A percentile compares a stretch with the other conserved stretches of the same genome.
Conservation (phyloP, 306 rosid species). For the Casuarina cunninghamiana region DNA sequence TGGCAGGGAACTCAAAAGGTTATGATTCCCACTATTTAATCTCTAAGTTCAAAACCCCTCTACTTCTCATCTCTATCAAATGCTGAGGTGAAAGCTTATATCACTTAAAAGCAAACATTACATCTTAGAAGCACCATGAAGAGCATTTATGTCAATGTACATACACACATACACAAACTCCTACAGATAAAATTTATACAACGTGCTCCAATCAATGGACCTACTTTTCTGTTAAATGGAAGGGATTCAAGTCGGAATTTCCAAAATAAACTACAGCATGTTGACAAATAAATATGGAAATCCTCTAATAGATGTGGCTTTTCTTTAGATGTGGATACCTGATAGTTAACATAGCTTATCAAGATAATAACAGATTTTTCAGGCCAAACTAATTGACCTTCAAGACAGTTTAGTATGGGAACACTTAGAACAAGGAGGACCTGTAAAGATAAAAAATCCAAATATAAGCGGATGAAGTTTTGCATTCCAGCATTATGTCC, state of each 20-base stretch:
- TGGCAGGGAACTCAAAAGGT: background rate
- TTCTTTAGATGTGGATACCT: background rate
- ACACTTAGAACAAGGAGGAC: background rate
- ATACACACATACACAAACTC: too few species aligned
- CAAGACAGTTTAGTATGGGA: background rate
- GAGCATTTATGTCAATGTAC: background rate
- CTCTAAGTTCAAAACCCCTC: background rate
- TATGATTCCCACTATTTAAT: background rate
- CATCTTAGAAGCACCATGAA: background rate
- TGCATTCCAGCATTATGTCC: constrained; percentile 12
- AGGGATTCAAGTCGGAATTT: too few species aligned
- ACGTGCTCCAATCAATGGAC: too few species aligned
- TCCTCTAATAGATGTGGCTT: background rate
- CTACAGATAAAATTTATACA: too few species aligned
- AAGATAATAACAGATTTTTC: background rate
- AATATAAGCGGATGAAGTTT: background rate
- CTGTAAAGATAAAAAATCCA: background rate
- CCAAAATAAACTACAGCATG: background rate
- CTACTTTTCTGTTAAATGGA: too few species aligned
- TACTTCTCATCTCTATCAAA: background rate
- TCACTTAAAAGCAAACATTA: background rate
- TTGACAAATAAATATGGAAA: background rate
- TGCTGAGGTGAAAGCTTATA: background rate
- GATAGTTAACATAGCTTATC: background rate
- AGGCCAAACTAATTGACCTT: background rate